Percentiles rank a stretch among this genome's conserved stretches.
These are phyloP conservation scores for Begonia fuchsioides DNA, from an alignment of 306 rosid species.

Conservation along the genomic window DNA sequence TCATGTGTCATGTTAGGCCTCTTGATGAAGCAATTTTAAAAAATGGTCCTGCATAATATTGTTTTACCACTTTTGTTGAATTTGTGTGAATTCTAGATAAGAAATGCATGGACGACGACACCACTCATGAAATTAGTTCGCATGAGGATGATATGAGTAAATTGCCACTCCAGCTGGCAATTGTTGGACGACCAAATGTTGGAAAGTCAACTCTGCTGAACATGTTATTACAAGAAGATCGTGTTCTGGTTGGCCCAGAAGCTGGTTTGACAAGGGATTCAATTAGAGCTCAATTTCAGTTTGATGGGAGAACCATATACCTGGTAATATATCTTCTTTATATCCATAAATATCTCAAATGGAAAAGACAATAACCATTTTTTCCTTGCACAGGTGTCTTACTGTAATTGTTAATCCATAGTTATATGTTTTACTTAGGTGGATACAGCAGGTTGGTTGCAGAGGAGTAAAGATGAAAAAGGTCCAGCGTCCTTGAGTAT, in stretches of 20 bases:
- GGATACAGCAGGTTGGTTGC: constrained; percentile 98
- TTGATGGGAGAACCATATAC: constrained; percentile 72
- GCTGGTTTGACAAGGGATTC: constrained; percentile 95
- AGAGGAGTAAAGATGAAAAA: constrained; percentile 70
- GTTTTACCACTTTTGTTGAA: too few relatives aligned
- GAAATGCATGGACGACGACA: constrained; percentile 19
- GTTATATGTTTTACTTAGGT: constrained; percentile 31
- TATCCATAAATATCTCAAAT: background rate
- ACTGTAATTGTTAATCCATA: background rate
- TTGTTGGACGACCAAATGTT: constrained; percentile 95
- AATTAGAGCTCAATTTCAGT: constrained; percentile 78
- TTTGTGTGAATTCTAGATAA: constrained; percentile 19
- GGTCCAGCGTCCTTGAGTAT: constrained; percentile 92
- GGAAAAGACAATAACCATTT: background rate
- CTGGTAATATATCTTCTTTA: constrained; percentile 25
- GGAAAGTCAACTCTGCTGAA: constrained; percentile 89
- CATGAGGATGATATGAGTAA: constrained; percentile 49
- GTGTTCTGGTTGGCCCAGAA: constrained; percentile 95
- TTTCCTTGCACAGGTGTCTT: background rate
- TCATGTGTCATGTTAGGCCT: too few relatives aligned
- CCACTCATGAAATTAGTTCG: constrained; percentile 14
- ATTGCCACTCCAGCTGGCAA: constrained; percentile 72
- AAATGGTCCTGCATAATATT: too few relatives aligned
- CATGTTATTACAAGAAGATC: constrained; percentile 77
- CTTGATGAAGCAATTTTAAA: too few relatives aligned